phyloP scores from a whole-genome alignment of 2,329 filamentous ascomycete genomes.

The Botryotinia narcissicola region DNA sequence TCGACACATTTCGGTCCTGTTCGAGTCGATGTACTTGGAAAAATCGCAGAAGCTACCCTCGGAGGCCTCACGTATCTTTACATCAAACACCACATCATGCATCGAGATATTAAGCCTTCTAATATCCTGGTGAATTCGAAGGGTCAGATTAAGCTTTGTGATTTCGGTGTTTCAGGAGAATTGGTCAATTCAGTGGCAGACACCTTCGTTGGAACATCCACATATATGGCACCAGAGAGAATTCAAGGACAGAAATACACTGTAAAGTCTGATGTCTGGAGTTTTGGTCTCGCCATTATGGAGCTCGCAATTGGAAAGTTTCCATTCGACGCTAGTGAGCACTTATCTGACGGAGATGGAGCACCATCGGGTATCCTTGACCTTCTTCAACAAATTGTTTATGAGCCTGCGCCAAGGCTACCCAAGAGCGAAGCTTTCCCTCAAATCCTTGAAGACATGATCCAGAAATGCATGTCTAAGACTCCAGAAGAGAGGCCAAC shows the following conservation, averaged over 20 bases:
- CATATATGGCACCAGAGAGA: constrained; percentile 98
- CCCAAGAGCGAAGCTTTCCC: constrained; percentile 98
- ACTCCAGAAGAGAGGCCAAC: constrained; percentile 85
- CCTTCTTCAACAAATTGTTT: constrained; percentile 93
- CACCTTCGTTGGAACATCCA: constrained; percentile 97
- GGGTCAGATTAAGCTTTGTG: constrained; percentile 93
- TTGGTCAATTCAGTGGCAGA: constrained; percentile 97
- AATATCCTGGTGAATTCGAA: constrained; percentile 95
- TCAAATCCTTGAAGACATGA: constrained; percentile 91
- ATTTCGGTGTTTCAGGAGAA: constrained; percentile 98
- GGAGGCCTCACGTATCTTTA: constrained; percentile 95
- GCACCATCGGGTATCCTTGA: constrained; percentile 94
- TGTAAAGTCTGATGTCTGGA: constrained; percentile 98
- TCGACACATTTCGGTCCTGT: constrained; percentile 94
- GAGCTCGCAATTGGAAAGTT: constrained; percentile 97
- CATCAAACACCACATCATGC: constrained; percentile 95
- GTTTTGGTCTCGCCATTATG: constrained; percentile 89
- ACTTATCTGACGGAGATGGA: constrained; percentile 69
- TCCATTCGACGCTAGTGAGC: constrained; percentile 77
- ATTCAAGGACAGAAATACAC: constrained; percentile 97
- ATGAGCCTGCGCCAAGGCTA: constrained; percentile 88
- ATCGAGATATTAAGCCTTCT: constrained; percentile 97
- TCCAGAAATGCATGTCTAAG: constrained; percentile 92
- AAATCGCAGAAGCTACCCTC: constrained; percentile 94
- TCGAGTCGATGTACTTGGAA: constrained; percentile 92